A percentile compares a stretch with the other conserved stretches of the same genome.
Conservation (phyloP, 164 flowering plant species). For the grape (Vitis vinifera) region ASM3070453v1 NC_081820.1:16841501-16842000, state of each 20-base stretch:
- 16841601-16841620: slow-evolving; percentile 94
- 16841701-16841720: slow-evolving; percentile 88
- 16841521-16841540: too few species aligned
- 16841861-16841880: neutral
- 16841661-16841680: slow-evolving; percentile 81
- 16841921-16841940: too few species aligned
- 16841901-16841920: neutral
- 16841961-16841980: neutral
- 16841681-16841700: slow-evolving; percentile 63
- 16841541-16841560: slow-evolving; percentile 73
- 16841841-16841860: neutral
- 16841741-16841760: slow-evolving; percentile 33
- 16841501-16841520: too few species aligned
- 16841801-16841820: neutral
- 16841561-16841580: slow-evolving; percentile 78
- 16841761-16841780: slow-evolving; percentile 41
- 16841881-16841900: neutral
- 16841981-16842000: neutral
- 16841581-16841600: slow-evolving; percentile 92
- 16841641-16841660: slow-evolving; percentile 70
- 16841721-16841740: slow-evolving; percentile 71
- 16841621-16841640: slow-evolving; percentile 76
- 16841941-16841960: neutral
- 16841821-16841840: neutral
- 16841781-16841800: neutral